Conservation (phyloP, 139 green algal genomes). For the Picochlorum costavermella region DNA sequence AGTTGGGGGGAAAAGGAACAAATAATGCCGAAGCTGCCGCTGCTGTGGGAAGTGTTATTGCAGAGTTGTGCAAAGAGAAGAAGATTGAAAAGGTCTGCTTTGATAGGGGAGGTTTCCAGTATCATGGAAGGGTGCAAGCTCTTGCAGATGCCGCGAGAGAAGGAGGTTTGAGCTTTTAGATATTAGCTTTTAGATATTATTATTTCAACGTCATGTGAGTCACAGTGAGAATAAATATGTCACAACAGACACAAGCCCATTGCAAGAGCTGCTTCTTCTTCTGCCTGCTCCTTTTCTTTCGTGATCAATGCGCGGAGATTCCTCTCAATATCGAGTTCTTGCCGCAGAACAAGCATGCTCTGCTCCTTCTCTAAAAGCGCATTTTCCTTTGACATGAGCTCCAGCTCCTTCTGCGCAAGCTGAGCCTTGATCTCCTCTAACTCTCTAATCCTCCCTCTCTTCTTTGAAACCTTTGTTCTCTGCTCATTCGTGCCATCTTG, state of each 20-base stretch:
- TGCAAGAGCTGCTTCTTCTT: conserved; percentile 75
- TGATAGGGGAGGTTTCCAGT: conserved; percentile 88
- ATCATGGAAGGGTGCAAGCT: conserved; percentile 90
- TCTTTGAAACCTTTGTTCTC: conserved; percentile 2
- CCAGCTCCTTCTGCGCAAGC: conserved; percentile 70
- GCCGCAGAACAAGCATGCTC: conserved; percentile 57
- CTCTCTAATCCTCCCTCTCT: conserved; percentile 55
- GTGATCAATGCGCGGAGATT: conserved; percentile 75
- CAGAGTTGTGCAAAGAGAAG: conserved; percentile 68
- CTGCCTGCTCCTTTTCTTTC: conserved; percentile 81
- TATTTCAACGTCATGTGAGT: neutral
- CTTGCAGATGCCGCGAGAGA: conserved; percentile 83
- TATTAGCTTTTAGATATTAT: neutral
- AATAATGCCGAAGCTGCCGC: conserved; percentile 57
- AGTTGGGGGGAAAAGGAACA: conserved; percentile 32
- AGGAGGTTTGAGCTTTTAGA: conserved; percentile 79
- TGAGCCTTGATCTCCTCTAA: conserved; percentile 68
- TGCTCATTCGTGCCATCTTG: neutral
- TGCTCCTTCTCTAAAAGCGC: conserved; percentile 75
- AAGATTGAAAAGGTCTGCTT: conserved; percentile 86
- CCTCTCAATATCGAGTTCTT: conserved; percentile 78
- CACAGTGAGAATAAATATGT: neutral
- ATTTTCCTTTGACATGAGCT: conserved; percentile 69
- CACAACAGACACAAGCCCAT: conserved; percentile 69
- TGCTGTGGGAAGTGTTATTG: conserved; percentile 83